Base-by-base conservation (phyloP, 352 stramenopile species). In the Blastocystis sp. region DNA sequence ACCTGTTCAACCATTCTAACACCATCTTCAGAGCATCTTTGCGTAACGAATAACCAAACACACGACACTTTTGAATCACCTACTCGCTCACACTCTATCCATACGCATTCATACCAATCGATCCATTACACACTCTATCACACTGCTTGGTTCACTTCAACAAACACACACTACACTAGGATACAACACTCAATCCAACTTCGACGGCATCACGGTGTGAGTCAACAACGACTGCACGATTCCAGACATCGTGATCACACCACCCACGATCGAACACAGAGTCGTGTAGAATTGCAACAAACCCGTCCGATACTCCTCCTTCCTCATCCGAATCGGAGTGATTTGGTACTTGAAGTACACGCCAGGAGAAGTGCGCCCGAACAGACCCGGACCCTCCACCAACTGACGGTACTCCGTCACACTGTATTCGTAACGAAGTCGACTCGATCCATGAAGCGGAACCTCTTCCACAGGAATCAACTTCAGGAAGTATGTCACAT, bases 271-370 rank as follows among this genome's bases (percentile, higher is more conserved):
- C 9, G 65, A 19, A 52, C 65, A 76, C 9, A 76, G 65, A 43
- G 65, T 76, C 11, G 65, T 76, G 52, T 76, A 76, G 38, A 54
- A 76, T 52, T 76, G 65, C 10, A 76, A 57, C 14, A 76, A 76
- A 21, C 65, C 65, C 7, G 38, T 76, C 52, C 65, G 10, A 43
- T 4, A 54, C 11, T 76, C 14, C 11, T 4, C 4, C 11, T 19
- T 76, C 7, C 11, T 76, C 10, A 76, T 54, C 6, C 24, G 34
- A 76, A 76, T 48, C 17, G 65, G 65, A 54, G 10, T 43, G 43
- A 76, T n/a, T 76, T 76, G 65, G 34, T 76, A 76, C 24, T 42
- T 19, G 38, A 76, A 76, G n/a, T 43, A 76, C 14, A 76, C 65
- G 11, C 65, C 65, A 76, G 65, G 65, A 11, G 65, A 19, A 11